These are phyloP conservation scores for Ichthyophthirius multifiliis DNA, from an alignment of 169 alveolate species.

Conservation along the genomic window DNA sequence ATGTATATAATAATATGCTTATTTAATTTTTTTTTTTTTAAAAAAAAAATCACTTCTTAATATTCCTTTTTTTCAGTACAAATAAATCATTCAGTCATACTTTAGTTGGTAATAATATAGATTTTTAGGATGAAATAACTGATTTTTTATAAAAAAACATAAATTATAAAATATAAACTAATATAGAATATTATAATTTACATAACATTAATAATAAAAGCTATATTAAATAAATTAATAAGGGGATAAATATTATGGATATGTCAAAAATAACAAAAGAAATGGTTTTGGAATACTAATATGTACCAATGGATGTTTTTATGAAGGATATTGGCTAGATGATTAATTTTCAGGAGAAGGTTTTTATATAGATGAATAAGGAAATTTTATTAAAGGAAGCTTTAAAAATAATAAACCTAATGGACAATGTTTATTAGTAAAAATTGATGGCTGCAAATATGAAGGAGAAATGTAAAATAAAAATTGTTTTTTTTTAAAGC, in stretches of 20 bases:
- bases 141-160: too few species aligned
- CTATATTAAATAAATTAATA: neutral
- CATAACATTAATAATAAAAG: too few species aligned
- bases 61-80: too few species aligned
- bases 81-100: too few species aligned
- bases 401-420: neutral
- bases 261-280: neutral
- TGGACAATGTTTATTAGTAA: neutral
- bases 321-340: neutral
- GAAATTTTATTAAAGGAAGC: neutral
- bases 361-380: neutral
- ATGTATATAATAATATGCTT: too few species aligned
- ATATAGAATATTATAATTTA: too few species aligned
- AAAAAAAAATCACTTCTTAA: too few species aligned
- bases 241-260: neutral
- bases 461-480: slow-evolving; percentile 13
- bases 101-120: too few species aligned
- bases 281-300: neutral
- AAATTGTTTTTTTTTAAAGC: too few species aligned
- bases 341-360: neutral
- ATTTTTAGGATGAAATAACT: too few species aligned
- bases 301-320: neutral
- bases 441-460: neutral
- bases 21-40: too few species aligned
- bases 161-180: too few species aligned